Base-by-base conservation (phyloP, 2,329 filamentous ascomycete genomes). In the Trichoderma sp. region DNA sequence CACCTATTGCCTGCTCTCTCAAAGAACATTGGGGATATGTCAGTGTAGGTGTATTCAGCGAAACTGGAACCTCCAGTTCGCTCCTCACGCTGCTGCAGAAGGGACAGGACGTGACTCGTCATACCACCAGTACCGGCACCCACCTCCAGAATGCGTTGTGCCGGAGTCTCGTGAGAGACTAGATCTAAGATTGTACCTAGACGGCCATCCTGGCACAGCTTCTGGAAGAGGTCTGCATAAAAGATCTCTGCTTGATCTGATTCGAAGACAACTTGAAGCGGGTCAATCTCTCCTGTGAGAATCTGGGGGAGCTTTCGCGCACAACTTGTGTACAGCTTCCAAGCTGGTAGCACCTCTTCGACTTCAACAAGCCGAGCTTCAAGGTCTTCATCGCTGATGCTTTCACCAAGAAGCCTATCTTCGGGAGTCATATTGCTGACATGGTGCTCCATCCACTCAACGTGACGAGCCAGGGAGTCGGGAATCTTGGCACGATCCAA, bases 101-200 rank as follows among this genome's bases (percentile, higher is more conserved):
- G 54, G 0, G 63, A 69, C 0, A 81, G n/a, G 24, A 79, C 66
- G 5, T 73, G 73, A 3, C 58, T 55, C 1, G 79, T 81, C 60
- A 78, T 75, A 6, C 76, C 76, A 3, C 80, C 79, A 1, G 78
- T 82, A 0, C 80, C 80, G 16, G 78, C 79, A 14, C 81, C 81
- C 26, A 83, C 74, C 65, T 83, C 81, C 1, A 83, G 73, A 34
- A 83, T 76, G 1, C 76, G 74, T 11, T 80, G 72, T 2, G 69
- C 71, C 0, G 80, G 78, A 28, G 76, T 77, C 58, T 80, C 75
- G 67, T 82, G 77, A 0, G 75, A 8, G 7, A n/a, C 34, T 5
- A 73, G 32, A 1, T 72, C 71, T 1, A 66, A 37, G 32, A 69
- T 5, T 3, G 32, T 24, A 4, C 34, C 13, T 1, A 69, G 37